Base-by-base conservation (phyloP, 306 rosid species). In the Sesbania bispinosa region DNA sequence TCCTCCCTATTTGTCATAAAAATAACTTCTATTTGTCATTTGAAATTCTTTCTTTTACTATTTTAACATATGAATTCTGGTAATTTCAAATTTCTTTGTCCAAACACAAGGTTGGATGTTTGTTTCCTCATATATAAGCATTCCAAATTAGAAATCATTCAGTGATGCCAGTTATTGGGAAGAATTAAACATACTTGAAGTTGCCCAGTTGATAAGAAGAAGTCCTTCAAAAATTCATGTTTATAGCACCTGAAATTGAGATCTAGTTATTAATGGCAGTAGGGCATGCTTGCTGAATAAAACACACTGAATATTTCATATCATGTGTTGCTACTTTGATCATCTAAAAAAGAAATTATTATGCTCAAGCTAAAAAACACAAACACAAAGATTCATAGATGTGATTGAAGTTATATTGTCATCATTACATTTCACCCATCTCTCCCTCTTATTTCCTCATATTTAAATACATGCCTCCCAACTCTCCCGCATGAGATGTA, bases 191-290 rank as follows among this genome's bases (percentile, higher is more conserved):
- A 21, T 90, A 94, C 98, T 59, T 94, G 96, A 68, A 90, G 95
- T 76, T 94, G 97, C 69, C 98, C 98, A 20, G 94, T 88, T 67
- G 97, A 87, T 75, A 89, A 87, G 85, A 90, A 94, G 84, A 83
- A 94, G 76, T 90, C 95, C 96, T 94, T 94, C 83, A 94, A 65
- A 82, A 90, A 90, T 83, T 94, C 96, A 82, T 94, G 95, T 80
- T 86, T 89, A 75, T 90, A 89, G 69, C 84, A 87, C 89, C 98
- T 90, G 95, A 80, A 82, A 85, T 52, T 66, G 69, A 81, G 45
- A 80, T 42, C 65, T 6, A 62, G 43, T 64, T 50, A 77, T 71
- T 64, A 36, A 29, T 35, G 70, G 76, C 54, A 47, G 69, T 27
- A 74, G 50, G 10, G 57, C 41, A 67, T 10, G 72, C 26, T 48